Base-by-base conservation (phyloP, 2,329 filamentous ascomycete species). In the Amauroascus niger region DNA sequence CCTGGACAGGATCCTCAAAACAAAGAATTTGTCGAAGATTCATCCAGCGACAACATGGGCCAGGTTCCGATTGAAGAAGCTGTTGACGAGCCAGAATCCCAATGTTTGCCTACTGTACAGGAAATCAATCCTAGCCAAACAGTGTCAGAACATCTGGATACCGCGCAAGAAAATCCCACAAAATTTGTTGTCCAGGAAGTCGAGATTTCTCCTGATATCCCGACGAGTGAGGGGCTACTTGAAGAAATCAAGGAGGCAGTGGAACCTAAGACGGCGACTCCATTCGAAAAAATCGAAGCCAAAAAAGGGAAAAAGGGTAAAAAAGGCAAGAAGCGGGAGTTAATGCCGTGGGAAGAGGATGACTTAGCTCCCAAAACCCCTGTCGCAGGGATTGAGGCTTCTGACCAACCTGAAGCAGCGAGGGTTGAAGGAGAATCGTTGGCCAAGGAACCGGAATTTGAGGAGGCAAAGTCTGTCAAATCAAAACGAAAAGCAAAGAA, bases 401-500 rank as follows among this genome's bases (percentile, higher is more conserved):
- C 30, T 4, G 9, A 48, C 16, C 26, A 49, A 6, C 26, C 20
- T 13, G 28, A 18, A 37, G 11, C 14, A 22, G 24, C 6, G 18
- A n/a, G n/a, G 8, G 35, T 7, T 5, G 49, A 49, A 18, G 41
- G 33, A 32, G 50, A 50, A 26, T 26, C 44, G 59, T 33, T 55
- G 56, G 60, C 41, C 60, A 63, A 47, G 57, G 54, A 46, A 55
- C 41, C 35, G 43, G 51, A 35, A 2, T 22, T 40, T 26, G 59
- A 58, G 40, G 59, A 60, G 9, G 5, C 35, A 6, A 59, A 57
- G 43, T 54, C 58, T 2, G n/a, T 58, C 13, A 59, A 54, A 16
- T 58, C 60, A 5, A 67, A 65, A 58, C 69, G 67, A 54, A 74
- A 71, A 58, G 64, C 64, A 9, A 70, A 69, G 55, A 69, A 69